These are phyloP conservation scores for Pseudophaeomoniella oleicola DNA, from an alignment of 2,329 filamentous ascomycete species.

Conservation along the genomic window DNA sequence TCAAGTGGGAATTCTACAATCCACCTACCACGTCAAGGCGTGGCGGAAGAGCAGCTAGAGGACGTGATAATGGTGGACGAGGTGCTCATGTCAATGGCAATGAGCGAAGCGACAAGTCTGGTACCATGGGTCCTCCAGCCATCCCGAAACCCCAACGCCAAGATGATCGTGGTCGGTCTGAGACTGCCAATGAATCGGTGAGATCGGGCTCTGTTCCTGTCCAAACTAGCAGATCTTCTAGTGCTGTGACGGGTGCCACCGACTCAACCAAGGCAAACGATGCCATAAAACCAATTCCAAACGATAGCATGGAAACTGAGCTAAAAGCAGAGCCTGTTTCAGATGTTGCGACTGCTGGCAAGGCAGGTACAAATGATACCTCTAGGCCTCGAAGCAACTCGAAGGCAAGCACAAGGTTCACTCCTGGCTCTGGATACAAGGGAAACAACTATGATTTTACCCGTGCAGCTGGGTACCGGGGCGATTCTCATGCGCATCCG, in stretches of 20 bases:
- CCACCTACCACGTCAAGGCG: conserved; percentile 28
- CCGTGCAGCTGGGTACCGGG: background rate
- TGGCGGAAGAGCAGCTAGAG: conserved; percentile 41
- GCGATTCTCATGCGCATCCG: background rate
- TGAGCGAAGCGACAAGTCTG: conserved; percentile 17
- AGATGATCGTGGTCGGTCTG: conserved; percentile 10
- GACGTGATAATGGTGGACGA: conserved; percentile 34
- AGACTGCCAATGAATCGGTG: conserved; percentile 16
- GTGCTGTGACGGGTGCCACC: conserved; percentile 15
- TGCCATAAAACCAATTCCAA: background rate
- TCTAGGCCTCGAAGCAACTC: background rate
- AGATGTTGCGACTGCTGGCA: background rate
- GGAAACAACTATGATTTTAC: background rate
- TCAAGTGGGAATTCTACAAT: conserved; percentile 74
- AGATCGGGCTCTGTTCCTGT: conserved; percentile 24
- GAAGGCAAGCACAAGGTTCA: background rate
- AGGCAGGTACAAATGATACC: background rate
- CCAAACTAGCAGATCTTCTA: conserved; percentile 20
- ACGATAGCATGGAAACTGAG: background rate
- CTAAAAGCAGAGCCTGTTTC: no score
- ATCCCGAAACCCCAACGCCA: conserved; percentile 7
- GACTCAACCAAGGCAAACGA: conserved; percentile 7
- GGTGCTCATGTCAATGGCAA: conserved; percentile 21
- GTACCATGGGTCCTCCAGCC: conserved; percentile 12
- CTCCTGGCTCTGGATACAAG: background rate